Percentiles rank a stretch among this genome's conserved stretches.
These are phyloP conservation scores for Sphaerulina vaccinii DNA, from an alignment of 2,329 filamentous ascomycete genomes.

Conservation along the genomic window DNA sequence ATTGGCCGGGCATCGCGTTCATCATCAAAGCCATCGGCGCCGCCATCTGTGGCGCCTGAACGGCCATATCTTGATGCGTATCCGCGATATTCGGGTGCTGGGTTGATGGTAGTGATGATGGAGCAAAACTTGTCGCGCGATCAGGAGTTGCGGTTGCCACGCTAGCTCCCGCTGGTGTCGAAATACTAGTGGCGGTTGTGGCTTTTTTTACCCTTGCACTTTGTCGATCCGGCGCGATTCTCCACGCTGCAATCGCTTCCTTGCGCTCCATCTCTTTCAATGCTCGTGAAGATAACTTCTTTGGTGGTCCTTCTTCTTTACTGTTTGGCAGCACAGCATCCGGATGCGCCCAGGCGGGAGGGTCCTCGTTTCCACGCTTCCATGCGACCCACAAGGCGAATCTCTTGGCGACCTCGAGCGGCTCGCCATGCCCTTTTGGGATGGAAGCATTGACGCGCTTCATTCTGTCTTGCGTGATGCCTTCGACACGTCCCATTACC, in stretches of 20 bases:
- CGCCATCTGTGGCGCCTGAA: slow-evolving; percentile 20
- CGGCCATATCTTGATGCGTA: slow-evolving; percentile 27
- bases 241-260: slow-evolving; percentile 45
- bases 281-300: slow-evolving; percentile 56
- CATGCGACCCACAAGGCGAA: slow-evolving; percentile 67
- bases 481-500: slow-evolving; percentile 60
- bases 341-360: slow-evolving; percentile 61
- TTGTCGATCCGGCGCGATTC: slow-evolving; percentile 46
- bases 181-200: slow-evolving; percentile 16
- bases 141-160: slow-evolving; percentile 24
- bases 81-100: slow-evolving; percentile 25
- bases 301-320: slow-evolving; percentile 48
- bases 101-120: slow-evolving; percentile 28
- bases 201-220: slow-evolving; percentile 41
- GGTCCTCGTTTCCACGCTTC: slow-evolving; percentile 64
- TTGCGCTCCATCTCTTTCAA: slow-evolving; percentile 58
- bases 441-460: slow-evolving; percentile 63
- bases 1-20: slow-evolving; percentile 32
- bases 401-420: slow-evolving; percentile 57
- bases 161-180: slow-evolving; percentile 23
- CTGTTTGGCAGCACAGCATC: slow-evolving; percentile 55
- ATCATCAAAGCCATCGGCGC: slow-evolving; percentile 32
- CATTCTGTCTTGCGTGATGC: slow-evolving; percentile 57
- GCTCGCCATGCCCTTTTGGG: slow-evolving; percentile 61
- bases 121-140: slow-evolving; percentile 25